Conservation (phyloP, 2,329 filamentous ascomycete genomes). For the Cryphonectria radicalis region DNA sequence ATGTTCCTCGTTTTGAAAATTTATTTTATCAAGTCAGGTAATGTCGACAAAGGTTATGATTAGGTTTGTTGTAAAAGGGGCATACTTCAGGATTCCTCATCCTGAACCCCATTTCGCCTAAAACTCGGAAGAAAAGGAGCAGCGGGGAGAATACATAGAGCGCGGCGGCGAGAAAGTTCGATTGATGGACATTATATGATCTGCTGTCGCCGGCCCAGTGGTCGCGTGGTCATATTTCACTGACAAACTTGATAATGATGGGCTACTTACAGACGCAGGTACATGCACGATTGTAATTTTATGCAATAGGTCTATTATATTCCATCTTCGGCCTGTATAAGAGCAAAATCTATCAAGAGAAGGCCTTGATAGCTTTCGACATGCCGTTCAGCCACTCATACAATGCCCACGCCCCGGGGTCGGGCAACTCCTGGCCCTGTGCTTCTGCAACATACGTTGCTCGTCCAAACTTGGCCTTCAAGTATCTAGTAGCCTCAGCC, state of each 20-base stretch:
- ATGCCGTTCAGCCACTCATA: slow-evolving; percentile 33
- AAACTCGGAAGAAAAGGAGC: not conserved
- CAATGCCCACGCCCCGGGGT: slow-evolving; percentile 40
- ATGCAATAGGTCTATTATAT: too few relatives aligned
- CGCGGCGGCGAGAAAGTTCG: too few relatives aligned
- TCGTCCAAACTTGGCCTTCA: slow-evolving; percentile 37
- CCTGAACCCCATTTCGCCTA: not conserved
- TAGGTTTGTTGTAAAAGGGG: not conserved
- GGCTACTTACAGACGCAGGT: too few relatives aligned
- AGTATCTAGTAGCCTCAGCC: slow-evolving; percentile 36
- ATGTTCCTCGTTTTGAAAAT: not conserved
- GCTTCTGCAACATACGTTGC: slow-evolving; percentile 39
- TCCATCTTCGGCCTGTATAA: not conserved
- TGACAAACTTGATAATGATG: too few relatives aligned
- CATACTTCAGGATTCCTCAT: not conserved
- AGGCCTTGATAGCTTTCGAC: slow-evolving; percentile 12
- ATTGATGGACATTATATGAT: too few relatives aligned
- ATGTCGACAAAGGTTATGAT: not conserved
- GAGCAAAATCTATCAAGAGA: not conserved
- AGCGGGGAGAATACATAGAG: too few relatives aligned
- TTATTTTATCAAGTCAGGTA: not conserved
- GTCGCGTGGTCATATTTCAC: too few relatives aligned
- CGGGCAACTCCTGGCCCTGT: slow-evolving; percentile 36
- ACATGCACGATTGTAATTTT: too few relatives aligned
- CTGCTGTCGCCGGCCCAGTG: too few relatives aligned